A percentile compares a stretch with the other conserved stretches of the same genome.
phyloP scores from a whole-genome alignment of 2,329 filamentous ascomycete genomes.

The Neonectria faginata region DNA sequence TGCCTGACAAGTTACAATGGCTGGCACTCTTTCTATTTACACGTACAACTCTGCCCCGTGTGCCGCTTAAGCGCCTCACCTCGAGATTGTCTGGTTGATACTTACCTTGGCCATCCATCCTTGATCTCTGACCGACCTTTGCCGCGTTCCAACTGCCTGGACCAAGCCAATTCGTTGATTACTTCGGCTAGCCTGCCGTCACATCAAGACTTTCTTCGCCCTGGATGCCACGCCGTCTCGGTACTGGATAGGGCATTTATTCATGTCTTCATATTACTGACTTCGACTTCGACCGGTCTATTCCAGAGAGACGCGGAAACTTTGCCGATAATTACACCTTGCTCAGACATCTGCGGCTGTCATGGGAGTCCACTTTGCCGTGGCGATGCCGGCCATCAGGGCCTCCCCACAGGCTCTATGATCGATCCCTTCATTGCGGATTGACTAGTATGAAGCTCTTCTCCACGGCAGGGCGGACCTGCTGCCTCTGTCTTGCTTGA shows the following conservation, averaged over 20 bases:
- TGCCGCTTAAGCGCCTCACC: constrained; percentile 27
- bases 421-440: not conserved
- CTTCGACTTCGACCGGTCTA: constrained; percentile 7
- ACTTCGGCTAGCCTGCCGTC: constrained; percentile 1
- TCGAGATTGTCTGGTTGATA: not conserved
- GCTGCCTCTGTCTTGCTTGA: constrained; percentile 5
- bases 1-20: constrained; percentile 16
- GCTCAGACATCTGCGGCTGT: constrained; percentile 7
- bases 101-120: not conserved
- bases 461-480: not conserved
- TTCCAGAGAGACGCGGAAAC: not conserved
- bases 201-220: constrained; percentile 10
- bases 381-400: constrained; percentile 21
- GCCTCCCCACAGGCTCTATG: constrained; percentile 1
- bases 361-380: constrained; percentile 13
- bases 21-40: constrained; percentile 9
- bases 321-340: not conserved
- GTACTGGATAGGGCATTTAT: constrained; percentile 2
- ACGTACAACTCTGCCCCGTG: constrained; percentile 9
- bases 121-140: constrained; percentile 23
- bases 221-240: constrained; percentile 17
- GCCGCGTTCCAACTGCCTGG: constrained; percentile 10
- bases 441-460: not conserved
- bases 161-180: not conserved
- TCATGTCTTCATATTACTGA: constrained; percentile 6